Conservation (phyloP, 805 yeast species). For the Yarrowia sp. region DNA sequence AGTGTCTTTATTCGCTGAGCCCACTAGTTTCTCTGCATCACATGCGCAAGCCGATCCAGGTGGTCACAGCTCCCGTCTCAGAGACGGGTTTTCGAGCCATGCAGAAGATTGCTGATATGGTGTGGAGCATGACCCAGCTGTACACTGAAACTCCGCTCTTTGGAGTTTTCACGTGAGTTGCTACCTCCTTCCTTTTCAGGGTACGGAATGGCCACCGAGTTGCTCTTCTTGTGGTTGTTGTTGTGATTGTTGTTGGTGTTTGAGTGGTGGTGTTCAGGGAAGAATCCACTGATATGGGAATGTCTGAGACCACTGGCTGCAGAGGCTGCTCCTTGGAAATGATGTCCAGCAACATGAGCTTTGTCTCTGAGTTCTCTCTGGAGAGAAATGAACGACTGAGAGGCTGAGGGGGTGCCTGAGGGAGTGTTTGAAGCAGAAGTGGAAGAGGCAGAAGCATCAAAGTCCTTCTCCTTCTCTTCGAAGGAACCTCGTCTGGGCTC, state of each 20-base stretch:
- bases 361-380: conserved; percentile 12
- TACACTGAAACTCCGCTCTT: conserved; percentile 9
- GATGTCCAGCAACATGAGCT: conserved; percentile 2
- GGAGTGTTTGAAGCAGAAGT: background rate
- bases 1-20: background rate
- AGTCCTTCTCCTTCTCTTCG: background rate
- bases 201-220: background rate
- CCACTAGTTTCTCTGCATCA: no score
- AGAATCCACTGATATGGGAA: background rate
- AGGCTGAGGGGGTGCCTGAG: conserved; percentile 6
- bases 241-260: no score
- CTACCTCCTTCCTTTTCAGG: conserved; percentile 2
- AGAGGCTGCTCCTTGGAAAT: conserved; percentile 4
- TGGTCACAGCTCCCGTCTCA: no score
- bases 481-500: conserved; percentile 1
- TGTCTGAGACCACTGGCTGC: background rate
- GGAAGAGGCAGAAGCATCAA: background rate
- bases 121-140: conserved; percentile 9
- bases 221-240: background rate
- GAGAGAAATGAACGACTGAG: background rate
- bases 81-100: background rate
- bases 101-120: background rate
- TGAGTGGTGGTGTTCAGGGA: conserved; percentile 4
- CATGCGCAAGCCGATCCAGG: no score
- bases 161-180: background rate